Evolutionary conservation across 805 yeast species (phyloP), one percentile per base, ranked within the genome.

Genomic region (Candida easanensis): DNA sequence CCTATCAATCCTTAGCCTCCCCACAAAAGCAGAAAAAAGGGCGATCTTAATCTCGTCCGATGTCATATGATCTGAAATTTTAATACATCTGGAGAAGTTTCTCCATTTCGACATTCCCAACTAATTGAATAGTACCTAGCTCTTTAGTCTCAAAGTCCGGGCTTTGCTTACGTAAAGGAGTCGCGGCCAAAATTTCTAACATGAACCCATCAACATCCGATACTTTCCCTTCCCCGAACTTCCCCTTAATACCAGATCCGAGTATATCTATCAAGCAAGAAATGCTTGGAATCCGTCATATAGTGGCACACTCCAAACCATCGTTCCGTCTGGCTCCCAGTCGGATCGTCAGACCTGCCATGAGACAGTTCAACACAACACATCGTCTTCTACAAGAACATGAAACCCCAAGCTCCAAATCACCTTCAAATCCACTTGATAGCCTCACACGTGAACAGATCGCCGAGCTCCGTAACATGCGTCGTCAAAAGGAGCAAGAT

Each of bases 1-100:
- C 98, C 97, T 6, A 82, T 86, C 26, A 68, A 62, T 34, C 69
- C 66, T 6, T 57, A 50, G 52, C 6, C n/a, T 15, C 9, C n/a
- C 8, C n/a, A n/a, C n/a, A n/a, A n/a, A n/a, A n/a, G n/a, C n/a
- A n/a, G n/a, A n/a, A n/a, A n/a, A n/a, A n/a, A n/a, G n/a, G n/a
- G n/a, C n/a, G n/a, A n/a, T n/a, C n/a, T n/a, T n/a, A n/a, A n/a
- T n/a, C n/a, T n/a, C n/a, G n/a, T n/a, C n/a, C n/a, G n/a, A n/a
- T n/a, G n/a, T n/a, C n/a, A n/a, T n/a, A n/a, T n/a, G n/a, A n/a
- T 23, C 8, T 23, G 11, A 23, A 11, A 9, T 11, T 23, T 23
- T 23, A 23, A 23, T 23, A 23, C 26, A n/a, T n/a, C n/a, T n/a
- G n/a, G n/a, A n/a, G n/a, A n/a, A n/a, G n/a, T n/a, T n/a, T n/a